phyloP scores from a whole-genome alignment of 2,329 filamentous ascomycete genomes.

The Aspergillus sp. region DNA sequence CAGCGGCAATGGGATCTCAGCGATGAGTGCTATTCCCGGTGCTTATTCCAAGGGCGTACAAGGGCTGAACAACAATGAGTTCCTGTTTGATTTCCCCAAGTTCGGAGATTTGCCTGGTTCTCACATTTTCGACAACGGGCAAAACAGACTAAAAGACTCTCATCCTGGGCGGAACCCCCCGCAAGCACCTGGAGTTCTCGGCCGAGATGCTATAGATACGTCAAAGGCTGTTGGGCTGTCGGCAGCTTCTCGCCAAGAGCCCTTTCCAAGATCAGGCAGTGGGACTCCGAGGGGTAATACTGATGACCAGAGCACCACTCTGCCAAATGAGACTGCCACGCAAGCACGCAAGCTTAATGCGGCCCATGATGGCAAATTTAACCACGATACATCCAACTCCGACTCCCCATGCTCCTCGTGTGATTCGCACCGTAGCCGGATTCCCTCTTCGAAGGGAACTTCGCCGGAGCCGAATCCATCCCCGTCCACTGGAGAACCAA shows the following conservation, averaged over 20 bases:
- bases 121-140: conserved; percentile 45
- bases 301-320: not conserved
- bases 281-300: conserved; percentile 8
- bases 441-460: conserved; percentile 42
- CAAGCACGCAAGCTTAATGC: conserved; percentile 7
- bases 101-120: conserved; percentile 66
- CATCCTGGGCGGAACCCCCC: conserved; percentile 12
- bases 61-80: conserved; percentile 66
- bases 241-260: not conserved
- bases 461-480: conserved; percentile 42
- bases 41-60: conserved; percentile 41
- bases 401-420: conserved; percentile 43
- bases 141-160: conserved; percentile 25
- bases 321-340: conserved; percentile 2
- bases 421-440: conserved; percentile 38
- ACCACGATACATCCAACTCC: conserved; percentile 32
- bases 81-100: conserved; percentile 92
- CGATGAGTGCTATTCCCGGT: conserved; percentile 40
- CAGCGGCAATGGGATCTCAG: conserved; percentile 39
- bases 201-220: conserved; percentile 15
- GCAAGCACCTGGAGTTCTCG: conserved; percentile 24
- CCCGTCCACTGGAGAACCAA: conserved; percentile 29
- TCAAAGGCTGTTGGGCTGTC: conserved; percentile 1
- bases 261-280: conserved; percentile 3
- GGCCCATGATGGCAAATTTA: conserved; percentile 14